A percentile compares a stretch with the other conserved stretches of the same genome.
These are phyloP conservation scores for Oryza longistaminata DNA, from an alignment of 176 grass and related monocot genomes.

Conservation along the genomic window DNA sequence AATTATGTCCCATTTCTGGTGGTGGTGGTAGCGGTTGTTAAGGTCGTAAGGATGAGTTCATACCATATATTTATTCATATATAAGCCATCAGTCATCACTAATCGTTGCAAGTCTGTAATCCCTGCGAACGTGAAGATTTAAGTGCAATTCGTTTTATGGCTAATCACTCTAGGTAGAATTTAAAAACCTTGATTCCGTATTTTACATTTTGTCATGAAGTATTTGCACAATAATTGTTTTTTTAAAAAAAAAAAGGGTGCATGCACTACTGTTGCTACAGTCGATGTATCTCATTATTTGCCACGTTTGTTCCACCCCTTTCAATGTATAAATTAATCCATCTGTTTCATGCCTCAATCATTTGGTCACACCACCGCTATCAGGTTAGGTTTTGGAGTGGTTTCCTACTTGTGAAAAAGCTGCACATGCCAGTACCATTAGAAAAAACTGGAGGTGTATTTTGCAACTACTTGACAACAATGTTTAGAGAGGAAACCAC, in stretches of 20 bases:
- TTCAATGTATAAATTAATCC: background rate
- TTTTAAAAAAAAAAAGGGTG: background rate
- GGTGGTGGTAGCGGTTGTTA: background rate
- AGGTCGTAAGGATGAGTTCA: background rate
- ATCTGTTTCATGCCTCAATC: constrained; percentile 33
- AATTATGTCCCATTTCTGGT: no score
- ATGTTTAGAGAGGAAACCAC: constrained; percentile 40
- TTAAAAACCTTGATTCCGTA: background rate
- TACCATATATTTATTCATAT: background rate
- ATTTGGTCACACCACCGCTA: constrained; percentile 19
- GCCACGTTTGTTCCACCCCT: background rate
- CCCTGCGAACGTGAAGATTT: background rate
- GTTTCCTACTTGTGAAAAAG: background rate
- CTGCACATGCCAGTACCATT: constrained; percentile 9
- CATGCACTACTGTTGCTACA: background rate
- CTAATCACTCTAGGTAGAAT: background rate
- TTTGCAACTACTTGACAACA: constrained; percentile 40
- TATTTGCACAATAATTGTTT: no score
- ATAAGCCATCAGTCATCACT: background rate
- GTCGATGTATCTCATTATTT: background rate
- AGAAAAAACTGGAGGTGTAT: constrained; percentile 5
- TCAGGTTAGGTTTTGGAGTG: constrained; percentile 21
- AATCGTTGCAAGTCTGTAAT: background rate
- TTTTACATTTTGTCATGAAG: background rate
- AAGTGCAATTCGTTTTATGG: no score